Percentiles rank a stretch among this genome's conserved stretches.
These are phyloP conservation scores for Centella asiatica DNA, from an alignment of 129 eudicot genomes.

Conservation along the genomic window DNA sequence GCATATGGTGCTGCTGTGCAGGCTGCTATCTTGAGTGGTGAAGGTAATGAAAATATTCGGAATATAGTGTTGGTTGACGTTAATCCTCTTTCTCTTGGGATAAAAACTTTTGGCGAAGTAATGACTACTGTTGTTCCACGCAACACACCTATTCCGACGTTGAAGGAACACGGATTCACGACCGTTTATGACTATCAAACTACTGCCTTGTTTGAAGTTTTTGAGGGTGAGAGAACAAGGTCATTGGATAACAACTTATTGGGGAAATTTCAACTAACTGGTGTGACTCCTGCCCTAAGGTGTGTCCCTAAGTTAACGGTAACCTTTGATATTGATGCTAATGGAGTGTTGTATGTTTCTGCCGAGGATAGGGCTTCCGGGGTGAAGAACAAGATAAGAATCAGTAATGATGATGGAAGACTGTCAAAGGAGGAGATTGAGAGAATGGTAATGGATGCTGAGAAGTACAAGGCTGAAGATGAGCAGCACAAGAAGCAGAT, in stretches of 20 bases:
- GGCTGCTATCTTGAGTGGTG: conserved; percentile 6
- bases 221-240: not conserved
- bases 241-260: not conserved
- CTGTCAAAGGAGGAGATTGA: conserved; percentile 4
- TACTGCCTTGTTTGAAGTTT: not conserved
- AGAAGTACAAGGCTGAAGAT: conserved; percentile 1
- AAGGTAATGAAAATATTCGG: not conserved
- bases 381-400: not conserved
- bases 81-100: conserved; percentile 6
- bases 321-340: conserved; percentile 4
- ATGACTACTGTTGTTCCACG: not conserved
- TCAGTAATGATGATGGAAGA: not conserved
- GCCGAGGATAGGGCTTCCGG: not conserved
- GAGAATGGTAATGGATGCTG: not conserved
- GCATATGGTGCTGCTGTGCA: conserved; percentile 8
- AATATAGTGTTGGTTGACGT: conserved; percentile 1
- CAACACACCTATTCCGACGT: conserved; percentile 6
- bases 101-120: not conserved
- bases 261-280: not conserved
- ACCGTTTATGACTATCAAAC: not conserved
- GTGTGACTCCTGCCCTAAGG: not conserved
- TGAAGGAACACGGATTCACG: not conserved
- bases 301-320: not conserved
- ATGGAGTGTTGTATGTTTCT: conserved; percentile 1
- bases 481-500: not conserved